Evolutionary conservation across 768 basidiomycete genomes (phyloP).

Genomic region (Stropharia rugosoannulata): DNA sequence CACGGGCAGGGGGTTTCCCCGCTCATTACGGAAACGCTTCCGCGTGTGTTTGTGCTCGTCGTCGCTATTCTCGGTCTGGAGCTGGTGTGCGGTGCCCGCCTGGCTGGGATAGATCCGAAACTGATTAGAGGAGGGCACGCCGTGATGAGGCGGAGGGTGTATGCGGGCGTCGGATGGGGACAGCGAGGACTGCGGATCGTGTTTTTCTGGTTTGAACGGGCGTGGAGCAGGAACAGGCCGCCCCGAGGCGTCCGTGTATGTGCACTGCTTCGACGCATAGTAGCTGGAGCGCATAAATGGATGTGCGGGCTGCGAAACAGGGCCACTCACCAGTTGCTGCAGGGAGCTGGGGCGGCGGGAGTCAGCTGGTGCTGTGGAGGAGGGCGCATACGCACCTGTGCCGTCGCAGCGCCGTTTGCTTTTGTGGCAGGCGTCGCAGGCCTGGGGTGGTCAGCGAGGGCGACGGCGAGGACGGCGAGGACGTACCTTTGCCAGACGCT

Average conservation of each 20-base stretch:
- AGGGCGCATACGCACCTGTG: slow-evolving; percentile 49
- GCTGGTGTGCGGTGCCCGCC: slow-evolving; percentile 13
- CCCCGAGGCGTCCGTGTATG: slow-evolving; percentile 78
- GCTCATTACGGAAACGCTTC: slow-evolving; percentile 51
- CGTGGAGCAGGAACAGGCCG: slow-evolving; percentile 76
- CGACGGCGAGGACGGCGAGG: slow-evolving; percentile 1
- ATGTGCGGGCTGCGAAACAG: slow-evolving; percentile 6
- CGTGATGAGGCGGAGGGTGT: slow-evolving; percentile 19
- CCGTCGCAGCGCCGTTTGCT: slow-evolving; percentile 85
- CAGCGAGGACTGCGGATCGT: slow-evolving; percentile 25
- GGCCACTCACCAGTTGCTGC: slow-evolving; percentile 72
- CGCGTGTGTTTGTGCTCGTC: slow-evolving; percentile 38
- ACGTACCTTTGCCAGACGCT: slow-evolving; percentile 51
- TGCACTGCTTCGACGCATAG: slow-evolving; percentile 79
- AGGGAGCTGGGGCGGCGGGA: slow-evolving; percentile 51
- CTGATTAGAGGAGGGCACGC: slow-evolving; percentile 26
- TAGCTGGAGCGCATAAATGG: slow-evolving; percentile 44
- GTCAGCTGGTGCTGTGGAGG: slow-evolving; percentile 5
- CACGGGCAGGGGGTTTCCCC: slow-evolving; percentile 33
- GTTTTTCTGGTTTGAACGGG: slow-evolving; percentile 43
- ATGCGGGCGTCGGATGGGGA: slow-evolving; percentile 22
- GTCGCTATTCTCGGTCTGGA: slow-evolving; percentile 32
- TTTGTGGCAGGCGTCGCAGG: slow-evolving; percentile 85
- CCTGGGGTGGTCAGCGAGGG: slow-evolving; percentile 28
- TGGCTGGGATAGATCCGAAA: slow-evolving; percentile 25